Evolutionary conservation across 805 yeast genomes (phyloP), one percentile per base, ranked within the genome.

Genomic region (Komagataella pastoris): DNA sequence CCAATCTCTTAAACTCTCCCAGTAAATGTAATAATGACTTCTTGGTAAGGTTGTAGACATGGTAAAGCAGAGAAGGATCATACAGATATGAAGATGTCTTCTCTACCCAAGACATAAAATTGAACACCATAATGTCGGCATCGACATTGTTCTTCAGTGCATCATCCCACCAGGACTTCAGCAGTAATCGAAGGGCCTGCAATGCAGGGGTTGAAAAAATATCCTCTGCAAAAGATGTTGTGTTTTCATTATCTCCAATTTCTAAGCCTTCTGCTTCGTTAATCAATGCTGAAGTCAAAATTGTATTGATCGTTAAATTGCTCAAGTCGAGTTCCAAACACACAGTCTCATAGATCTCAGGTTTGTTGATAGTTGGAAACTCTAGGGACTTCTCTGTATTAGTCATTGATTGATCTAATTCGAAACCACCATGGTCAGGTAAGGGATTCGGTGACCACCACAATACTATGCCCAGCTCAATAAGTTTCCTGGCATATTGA

Each of bases 101-200:
- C 57, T 87, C 88, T 21, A 89, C 86, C 99, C 99, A 91, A 3
- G 82, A 72, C 1, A 87, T 85, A 62, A 91, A 81, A 24, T 81
- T 76, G 58, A 87, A 87, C 55, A 89, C 83, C 77, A 90, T 76
- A 1, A 86, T 71, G 63, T 90, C 97, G 0, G 97, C 96, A 54
- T 83, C 80, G 7, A 71, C 57, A 57, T 84, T 77, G 52, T 79
- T 79, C 18, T 71, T 70, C 52, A 86, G 67, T 0, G 97, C 97
- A 60, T 81, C 85, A 59, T 88, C 95, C 96, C 97, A 91, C 97
- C 97, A 88, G 36, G 75, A 80, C 59, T 85, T 88, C 10, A 93
- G 85, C 76, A 93, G 70, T 6, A 74, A 64, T 60, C 95, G 77
- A 52, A 93, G 71, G 1, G 84, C 84, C 7, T 72, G 65, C 55